Evolutionary conservation across 345 rosid species (phyloP), one percentile per base, ranked within the genome.

Genomic region (Raphanus sativus): DNA sequence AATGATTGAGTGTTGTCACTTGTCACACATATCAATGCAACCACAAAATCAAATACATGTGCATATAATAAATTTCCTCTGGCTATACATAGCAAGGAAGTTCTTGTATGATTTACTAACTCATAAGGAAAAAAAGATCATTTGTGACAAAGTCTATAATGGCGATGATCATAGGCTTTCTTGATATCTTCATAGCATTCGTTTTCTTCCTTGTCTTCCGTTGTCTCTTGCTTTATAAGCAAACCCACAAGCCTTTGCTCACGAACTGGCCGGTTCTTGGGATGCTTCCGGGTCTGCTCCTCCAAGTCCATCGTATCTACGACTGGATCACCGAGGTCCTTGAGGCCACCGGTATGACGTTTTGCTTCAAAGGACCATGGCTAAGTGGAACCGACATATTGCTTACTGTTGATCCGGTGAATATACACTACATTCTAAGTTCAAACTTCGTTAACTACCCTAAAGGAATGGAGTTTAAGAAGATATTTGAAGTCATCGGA

Each of bases 281-380:
- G 59, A 54, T 54, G 59, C 59, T 54, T 54, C 59, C 59, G 59
- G 59, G 59, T 54, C 59, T 54, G 10, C 59, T 54, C 59, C 59
- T 54, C 59, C 59, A 54, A 16, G 59, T 54, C 59, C 59, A 16
- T 54, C 59, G 59, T 54, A 54, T 54, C 25, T 54, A 54, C 11
- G 59, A 54, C 59, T 54, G 59, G 59, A 54, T 54, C 25, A 54
- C 59, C 25, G 59, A 54, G 59, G 1, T 54, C 9, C 59, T 54
- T 54, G 59, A 54, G 4, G 59, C 24, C 25, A 54, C 25, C 25
- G 25, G 6, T 16, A 54, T 54, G 59, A 54, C 59, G 25, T 54
- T 54, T 54, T 54, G 25, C 59, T 54, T 54, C 59, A 16, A 5
- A 54, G 59, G 59, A 6, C 59, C 59, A 54, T 54, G 59, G 59